Conservation (phyloP, 2,329 filamentous ascomycete genomes). For the Pseudogymnoascus sp. region DNA sequence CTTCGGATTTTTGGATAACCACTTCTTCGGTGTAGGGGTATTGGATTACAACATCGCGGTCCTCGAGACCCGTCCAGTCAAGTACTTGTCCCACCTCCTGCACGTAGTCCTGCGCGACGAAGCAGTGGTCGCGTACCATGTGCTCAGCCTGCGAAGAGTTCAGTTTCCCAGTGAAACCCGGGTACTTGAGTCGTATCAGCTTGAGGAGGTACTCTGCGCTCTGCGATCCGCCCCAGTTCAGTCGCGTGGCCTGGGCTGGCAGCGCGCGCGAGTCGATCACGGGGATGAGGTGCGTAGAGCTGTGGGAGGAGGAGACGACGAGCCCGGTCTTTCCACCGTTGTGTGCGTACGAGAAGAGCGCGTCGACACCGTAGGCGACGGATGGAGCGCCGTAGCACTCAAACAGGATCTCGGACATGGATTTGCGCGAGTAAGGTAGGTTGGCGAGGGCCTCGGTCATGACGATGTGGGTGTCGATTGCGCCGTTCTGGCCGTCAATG, state of each 20-base stretch:
- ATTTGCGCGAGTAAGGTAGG: slow-evolving; percentile 77
- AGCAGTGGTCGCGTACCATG: slow-evolving; percentile 81
- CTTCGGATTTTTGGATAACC: slow-evolving; percentile 82
- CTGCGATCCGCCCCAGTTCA: slow-evolving; percentile 94
- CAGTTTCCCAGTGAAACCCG: slow-evolving; percentile 76
- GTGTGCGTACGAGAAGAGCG: slow-evolving; percentile 88
- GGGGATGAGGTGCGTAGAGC: slow-evolving; percentile 89
- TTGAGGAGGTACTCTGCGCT: slow-evolving; percentile 86
- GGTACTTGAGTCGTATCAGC: slow-evolving; percentile 84
- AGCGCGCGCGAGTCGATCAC: slow-evolving; percentile 81
- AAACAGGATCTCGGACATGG: slow-evolving; percentile 95
- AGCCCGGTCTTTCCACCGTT: slow-evolving; percentile 78
- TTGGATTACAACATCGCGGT: slow-evolving; percentile 81
- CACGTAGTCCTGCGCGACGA: slow-evolving; percentile 78
- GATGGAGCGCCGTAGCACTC: slow-evolving; percentile 91
- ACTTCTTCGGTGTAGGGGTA: slow-evolving; percentile 91
- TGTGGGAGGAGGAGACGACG: slow-evolving; percentile 86
- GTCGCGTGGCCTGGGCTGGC: slow-evolving; percentile 72
- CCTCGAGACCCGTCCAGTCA: slow-evolving; percentile 87
- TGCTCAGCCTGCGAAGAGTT: slow-evolving; percentile 80
- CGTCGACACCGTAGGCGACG: slow-evolving; percentile 89
- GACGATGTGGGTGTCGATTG: slow-evolving; percentile 77
- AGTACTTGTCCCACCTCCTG: slow-evolving; percentile 67
- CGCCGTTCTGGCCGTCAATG: slow-evolving; percentile 64
- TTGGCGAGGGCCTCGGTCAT: slow-evolving; percentile 96